Evolutionary conservation across 768 basidiomycete genomes (phyloP), one percentile per base, ranked within the genome.

Genomic region (Paxillus ammoniavirescens): DNA sequence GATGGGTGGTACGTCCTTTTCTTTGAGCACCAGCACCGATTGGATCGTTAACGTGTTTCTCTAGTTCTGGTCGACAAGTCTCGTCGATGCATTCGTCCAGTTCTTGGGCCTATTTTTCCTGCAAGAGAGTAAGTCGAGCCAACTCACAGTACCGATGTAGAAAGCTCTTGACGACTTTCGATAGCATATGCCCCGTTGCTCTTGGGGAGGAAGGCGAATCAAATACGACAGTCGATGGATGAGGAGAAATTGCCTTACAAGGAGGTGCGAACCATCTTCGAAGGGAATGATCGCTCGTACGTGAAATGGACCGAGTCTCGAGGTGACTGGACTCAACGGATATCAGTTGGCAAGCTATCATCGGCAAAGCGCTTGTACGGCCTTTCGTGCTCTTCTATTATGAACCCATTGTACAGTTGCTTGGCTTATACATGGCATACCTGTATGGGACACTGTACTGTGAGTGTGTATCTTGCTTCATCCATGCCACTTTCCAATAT

Each of bases 351-450:
- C 61, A 73, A 60, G 45, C 62, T 0, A 75, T 89, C 35, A 70
- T 92, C 53, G 42, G 56, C 1, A 78, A 72, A 53, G 77, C 87
- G 0, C 68, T 92, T 21, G 68, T 75, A 10, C 79, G 89, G n/a
- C 91, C 92, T 0, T 87, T 93, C 70, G 61, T 68, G 4, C 64
- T 92, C 10, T 86, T 89, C 52, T 61, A 50, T 0, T 61, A 61
- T 5, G 89, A 91, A 62, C 80, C 83, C 1, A 87, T 91, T 59
- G 73, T 88, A 17, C 87, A 88, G 59, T 64, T 88, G 2, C 69
- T 91, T 9, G 83, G 84, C 0, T 3, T 83, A 0, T 91, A 89
- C 56, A 81, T 87, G 78, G 82, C 86, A 0, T 82, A 87, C 57
- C 63, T 87, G 13, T 92, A 86, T 52, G 89, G 85, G 5, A 61